Base-by-base conservation (phyloP, 2,329 filamentous ascomycete genomes). In the Cadophora gregata region DNA sequence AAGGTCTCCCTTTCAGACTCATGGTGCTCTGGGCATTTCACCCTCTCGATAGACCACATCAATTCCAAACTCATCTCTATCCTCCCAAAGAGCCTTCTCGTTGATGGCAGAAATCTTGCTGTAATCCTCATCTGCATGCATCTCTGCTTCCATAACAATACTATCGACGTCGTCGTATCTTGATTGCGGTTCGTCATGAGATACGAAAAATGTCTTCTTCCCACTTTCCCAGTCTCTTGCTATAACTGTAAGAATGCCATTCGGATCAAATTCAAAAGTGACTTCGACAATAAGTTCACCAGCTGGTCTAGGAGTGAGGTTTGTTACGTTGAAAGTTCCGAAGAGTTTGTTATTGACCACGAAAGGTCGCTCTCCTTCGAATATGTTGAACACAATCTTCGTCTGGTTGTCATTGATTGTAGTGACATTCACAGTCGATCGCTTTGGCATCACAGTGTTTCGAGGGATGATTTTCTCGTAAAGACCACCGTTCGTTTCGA, bases 291-390 rank as follows among this genome's bases (percentile, higher is more conserved):
- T 53, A 4, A 65, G 53, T 1, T 67, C 60, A 1, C 70, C 73
- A 19, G 55, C 64, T 24, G 60, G 62, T n/a, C 55, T 47, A 4
- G 86, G 86, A 58, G 88, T 87, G 63, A 90, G 88, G 29, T 87
- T 86, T 67, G 85, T 82, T 58, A 91, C 78, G 65, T 88, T 90
- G 78, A 91, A 90, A 77, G 90, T 88, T 71, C 89, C 89, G 4
- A 91, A 83, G 38, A 85, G 88, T 67, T 86, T 90, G 81, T 91
- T 91, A 78, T 90, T 87, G 72, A 88, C 86, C 77, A 89, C 91
- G 80, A 90, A 88, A 64, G 88, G 87, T 78, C 89, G 86, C 79
- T 91, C 88, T 78, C 89, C 88, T 81, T 90, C 88, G 81, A 80
- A 90, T 21, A 89, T 85, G 25, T 85, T 86, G 80, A 90, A 89